Evolutionary conservation across 1,284 basidiomycete genomes (phyloP), one percentile per base, ranked within the genome.

Genomic region (Schizopora paradoxa): DNA sequence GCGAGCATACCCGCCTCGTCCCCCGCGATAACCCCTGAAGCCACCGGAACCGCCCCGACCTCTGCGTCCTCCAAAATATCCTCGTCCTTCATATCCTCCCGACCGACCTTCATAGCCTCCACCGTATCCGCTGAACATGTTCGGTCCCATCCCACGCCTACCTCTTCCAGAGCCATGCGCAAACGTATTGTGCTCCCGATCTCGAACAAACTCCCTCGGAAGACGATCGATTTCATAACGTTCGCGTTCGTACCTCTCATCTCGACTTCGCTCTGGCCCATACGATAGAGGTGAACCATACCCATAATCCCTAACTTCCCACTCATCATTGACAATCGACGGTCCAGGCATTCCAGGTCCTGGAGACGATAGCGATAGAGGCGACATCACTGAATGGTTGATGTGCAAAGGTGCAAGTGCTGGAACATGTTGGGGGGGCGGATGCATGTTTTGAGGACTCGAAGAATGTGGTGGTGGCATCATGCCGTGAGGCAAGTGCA

Each of bases 271-370:
- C 1, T 58, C 56, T 3, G 59, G 47, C 1, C 59, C 61, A 23
- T 63, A 62, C 45, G 61, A 64, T 4, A 60, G 53, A 13, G 62
- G 56, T 4, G 79, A 79, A 1, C 78, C 76, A 53, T 65, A 81
- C 5, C 79, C 81, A 49, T 69, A 83, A 56, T 85, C 72, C 51
- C 70, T 74, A 36, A 83, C 82, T 49, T 72, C 69, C 61, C 72
- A 76, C 11, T 74, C 73, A 44, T 73, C 72, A 16, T 52, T 57
- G 22, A 16, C 47, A 26, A 36, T 49, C 34, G 34, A 48, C 8
- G 43, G 48, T 4, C 44, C 36, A 22, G 19, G 6, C 40, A 54
- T 8, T 44, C 27, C 6, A 48, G 49, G 6, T 31, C 40, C 13
- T 52, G 56, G 39, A 48, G 59, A 7, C 51, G 52, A 4, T 39